A percentile compares a stretch with the other conserved stretches of the same genome.
phyloP scores from a whole-genome alignment of 768 basidiomycete species.

The Tylopilus vinaceipallidus region DNA sequence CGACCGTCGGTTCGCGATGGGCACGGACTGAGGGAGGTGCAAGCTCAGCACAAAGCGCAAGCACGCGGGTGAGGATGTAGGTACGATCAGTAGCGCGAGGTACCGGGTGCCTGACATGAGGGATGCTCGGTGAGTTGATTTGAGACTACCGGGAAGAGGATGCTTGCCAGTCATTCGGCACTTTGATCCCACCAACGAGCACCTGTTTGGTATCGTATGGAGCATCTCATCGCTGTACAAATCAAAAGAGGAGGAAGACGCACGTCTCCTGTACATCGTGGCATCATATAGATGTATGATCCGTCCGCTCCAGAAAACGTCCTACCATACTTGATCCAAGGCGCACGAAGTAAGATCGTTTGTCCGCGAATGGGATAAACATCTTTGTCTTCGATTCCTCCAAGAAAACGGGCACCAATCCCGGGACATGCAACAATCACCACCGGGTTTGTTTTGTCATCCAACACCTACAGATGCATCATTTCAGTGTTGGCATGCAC shows the following conservation, averaged over 20 bases:
- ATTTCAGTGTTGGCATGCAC: not conserved
- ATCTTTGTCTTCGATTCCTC: conserved; percentile 50
- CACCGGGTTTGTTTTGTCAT: conserved; percentile 4
- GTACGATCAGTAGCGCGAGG: conserved; percentile 61
- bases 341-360: conserved; percentile 42
- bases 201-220: conserved; percentile 30
- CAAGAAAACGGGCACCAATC: conserved; percentile 51
- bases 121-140: not conserved
- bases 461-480: conserved; percentile 13
- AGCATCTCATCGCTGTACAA: not conserved
- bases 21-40: conserved; percentile 53
- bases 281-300: conserved; percentile 36
- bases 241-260: conserved; percentile 8
- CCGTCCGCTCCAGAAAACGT: conserved; percentile 32
- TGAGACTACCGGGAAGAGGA: not conserved
- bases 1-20: conserved; percentile 43
- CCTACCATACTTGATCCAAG: conserved; percentile 45
- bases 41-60: conserved; percentile 55
- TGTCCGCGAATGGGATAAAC: conserved; percentile 49
- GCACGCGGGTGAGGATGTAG: conserved; percentile 52
- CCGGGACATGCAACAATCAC: conserved; percentile 73
- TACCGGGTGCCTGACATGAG: conserved; percentile 51
- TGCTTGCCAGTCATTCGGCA: conserved; percentile 57
- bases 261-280: conserved; percentile 40
- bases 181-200: conserved; percentile 60